These are phyloP conservation scores for Backusella psychrophila DNA, from an alignment of 192 early-diverging fungal genomes.

Conservation along the genomic window DNA sequence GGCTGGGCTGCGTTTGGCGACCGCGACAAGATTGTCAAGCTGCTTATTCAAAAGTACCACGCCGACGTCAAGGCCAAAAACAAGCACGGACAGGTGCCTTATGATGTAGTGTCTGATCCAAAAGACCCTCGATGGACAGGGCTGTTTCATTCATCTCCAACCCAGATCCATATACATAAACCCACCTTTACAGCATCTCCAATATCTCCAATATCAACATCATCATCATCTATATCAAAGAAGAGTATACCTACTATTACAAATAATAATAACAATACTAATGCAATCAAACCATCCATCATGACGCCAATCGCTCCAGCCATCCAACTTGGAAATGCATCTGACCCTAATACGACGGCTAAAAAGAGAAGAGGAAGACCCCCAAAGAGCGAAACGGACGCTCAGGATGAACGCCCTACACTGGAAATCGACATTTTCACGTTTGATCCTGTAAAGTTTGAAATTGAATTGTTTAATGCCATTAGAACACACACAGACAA, in stretches of 20 bases:
- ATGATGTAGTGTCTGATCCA: slow-evolving; percentile 75
- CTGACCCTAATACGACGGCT: no score
- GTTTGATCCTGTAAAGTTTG: slow-evolving; percentile 25
- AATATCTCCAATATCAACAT: background rate
- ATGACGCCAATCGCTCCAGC: background rate
- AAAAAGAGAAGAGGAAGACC: slow-evolving; percentile 26
- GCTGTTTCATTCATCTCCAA: slow-evolving; percentile 16
- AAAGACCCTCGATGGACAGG: slow-evolving; percentile 34
- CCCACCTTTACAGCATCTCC: background rate
- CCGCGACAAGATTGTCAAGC: slow-evolving; percentile 62
- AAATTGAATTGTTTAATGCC: slow-evolving; percentile 42
- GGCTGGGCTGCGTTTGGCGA: slow-evolving; percentile 88
- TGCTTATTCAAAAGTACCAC: slow-evolving; percentile 73
- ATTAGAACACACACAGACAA: slow-evolving; percentile 46
- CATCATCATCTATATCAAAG: background rate
- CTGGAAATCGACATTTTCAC: slow-evolving; percentile 14
- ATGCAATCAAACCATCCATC: background rate
- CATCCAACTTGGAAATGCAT: background rate
- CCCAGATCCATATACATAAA: background rate
- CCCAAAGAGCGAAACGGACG: slow-evolving; percentile 26
- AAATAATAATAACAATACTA: background rate
- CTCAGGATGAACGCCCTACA: background rate
- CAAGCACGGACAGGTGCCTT: slow-evolving; percentile 70
- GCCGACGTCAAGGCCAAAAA: slow-evolving; percentile 79
- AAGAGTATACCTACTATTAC: background rate